A percentile compares a stretch with the other conserved stretches of the same genome.
phyloP scores from a whole-genome alignment of 805 yeast genomes.

The Candida boidinii region DNA sequence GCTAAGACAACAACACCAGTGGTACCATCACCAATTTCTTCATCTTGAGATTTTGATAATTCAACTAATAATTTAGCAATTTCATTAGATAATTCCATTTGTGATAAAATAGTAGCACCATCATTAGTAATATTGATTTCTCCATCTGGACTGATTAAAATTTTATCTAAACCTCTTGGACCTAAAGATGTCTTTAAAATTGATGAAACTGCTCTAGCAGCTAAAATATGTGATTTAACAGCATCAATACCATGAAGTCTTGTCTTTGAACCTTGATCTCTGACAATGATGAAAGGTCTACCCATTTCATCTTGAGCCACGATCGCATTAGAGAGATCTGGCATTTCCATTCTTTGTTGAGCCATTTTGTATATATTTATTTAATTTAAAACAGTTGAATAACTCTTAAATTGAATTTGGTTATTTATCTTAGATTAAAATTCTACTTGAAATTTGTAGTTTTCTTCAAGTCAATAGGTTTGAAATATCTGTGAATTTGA shows the following conservation, averaged over 20 bases:
- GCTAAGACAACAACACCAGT: slow-evolving; percentile 98
- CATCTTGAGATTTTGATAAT: slow-evolving; percentile 90
- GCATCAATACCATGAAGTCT: slow-evolving; percentile 77
- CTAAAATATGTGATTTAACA: slow-evolving; percentile 78
- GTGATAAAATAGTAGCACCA: slow-evolving; percentile 94
- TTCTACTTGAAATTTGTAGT: too few species aligned
- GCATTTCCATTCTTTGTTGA: slow-evolving; percentile 41
- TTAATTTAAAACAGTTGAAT: too few species aligned
- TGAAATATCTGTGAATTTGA: too few species aligned
- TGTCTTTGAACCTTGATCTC: slow-evolving; percentile 50
- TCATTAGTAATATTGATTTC: slow-evolving; percentile 97
- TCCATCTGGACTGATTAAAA: slow-evolving; percentile 91
- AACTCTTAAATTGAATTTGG: too few species aligned
- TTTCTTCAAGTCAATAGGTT: too few species aligned
- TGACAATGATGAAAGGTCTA: slow-evolving; percentile 94
- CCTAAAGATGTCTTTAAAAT: slow-evolving; percentile 91
- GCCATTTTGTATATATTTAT: too few species aligned
- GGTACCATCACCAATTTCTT: slow-evolving; percentile 98
- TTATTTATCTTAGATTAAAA: too few species aligned
- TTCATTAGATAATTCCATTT: slow-evolving; percentile 93
- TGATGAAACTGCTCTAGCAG: slow-evolving; percentile 91
- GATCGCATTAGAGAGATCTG: slow-evolving; percentile 95
- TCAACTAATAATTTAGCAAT: slow-evolving; percentile 94
- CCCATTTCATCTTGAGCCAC: slow-evolving; percentile 99
- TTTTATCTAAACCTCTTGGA: slow-evolving; percentile 97